Percentiles rank a stretch among this genome's conserved stretches.
Evolutionary conservation across 805 yeast genomes (phyloP).

Genomic region (Cyberlindnera maritima): DNA sequence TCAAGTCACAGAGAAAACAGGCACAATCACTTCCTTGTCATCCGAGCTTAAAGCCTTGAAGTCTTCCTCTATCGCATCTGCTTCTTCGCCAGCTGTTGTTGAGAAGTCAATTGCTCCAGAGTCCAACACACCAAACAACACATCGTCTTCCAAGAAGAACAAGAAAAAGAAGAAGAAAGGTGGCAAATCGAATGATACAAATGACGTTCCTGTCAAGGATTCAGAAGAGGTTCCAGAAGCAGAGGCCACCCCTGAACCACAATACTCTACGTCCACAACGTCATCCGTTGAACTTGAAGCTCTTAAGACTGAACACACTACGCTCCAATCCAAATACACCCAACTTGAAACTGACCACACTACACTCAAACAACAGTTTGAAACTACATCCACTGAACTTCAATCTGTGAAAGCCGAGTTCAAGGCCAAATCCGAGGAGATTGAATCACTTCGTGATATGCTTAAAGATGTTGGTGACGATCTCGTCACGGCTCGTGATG

Average conservation of each 20-base stretch:
- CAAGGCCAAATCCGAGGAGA: conserved; percentile 52
- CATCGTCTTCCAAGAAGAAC: conserved; percentile 13
- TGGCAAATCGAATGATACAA: conserved; percentile 2
- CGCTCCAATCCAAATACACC: not conserved
- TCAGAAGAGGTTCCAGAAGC: conserved; percentile 22
- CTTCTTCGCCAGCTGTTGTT: too few species aligned
- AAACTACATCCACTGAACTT: conserved; percentile 12
- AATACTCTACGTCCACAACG: too few species aligned
- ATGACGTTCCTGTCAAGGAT: conserved; percentile 22
- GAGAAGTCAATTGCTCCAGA: not conserved
- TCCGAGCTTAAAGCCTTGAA: conserved; percentile 5
- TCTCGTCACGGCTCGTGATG: conserved; percentile 65
- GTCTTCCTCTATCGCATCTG: not conserved
- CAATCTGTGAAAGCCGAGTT: conserved; percentile 29
- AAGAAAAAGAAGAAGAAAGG: conserved; percentile 23
- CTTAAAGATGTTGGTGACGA: conserved; percentile 75
- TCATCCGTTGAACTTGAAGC: not conserved
- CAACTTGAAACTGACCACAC: not conserved
- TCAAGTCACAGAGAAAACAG: conserved; percentile 1
- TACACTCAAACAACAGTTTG: conserved; percentile 1
- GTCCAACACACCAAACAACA: not conserved
- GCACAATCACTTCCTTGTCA: conserved; percentile 4
- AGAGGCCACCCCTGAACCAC: not conserved
- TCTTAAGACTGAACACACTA: not conserved
- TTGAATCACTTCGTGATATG: conserved; percentile 73